Evolutionary conservation across 345 rosid genomes (phyloP).

Genomic region (Acer negundo): DNA sequence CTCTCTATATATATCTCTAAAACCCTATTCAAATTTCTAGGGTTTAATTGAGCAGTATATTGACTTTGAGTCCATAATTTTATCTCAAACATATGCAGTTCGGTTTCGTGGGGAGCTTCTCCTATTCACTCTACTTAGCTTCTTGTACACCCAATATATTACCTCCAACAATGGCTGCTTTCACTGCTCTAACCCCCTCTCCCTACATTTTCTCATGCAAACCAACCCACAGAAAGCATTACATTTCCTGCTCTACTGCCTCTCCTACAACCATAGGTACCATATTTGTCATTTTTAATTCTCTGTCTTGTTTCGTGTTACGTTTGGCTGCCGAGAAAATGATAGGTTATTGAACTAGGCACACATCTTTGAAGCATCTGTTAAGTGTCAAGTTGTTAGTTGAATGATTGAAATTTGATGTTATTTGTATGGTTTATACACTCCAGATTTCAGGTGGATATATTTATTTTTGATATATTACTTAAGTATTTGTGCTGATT

Average conservation of each 20-base stretch:
- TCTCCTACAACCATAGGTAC: slow-evolving; percentile 55
- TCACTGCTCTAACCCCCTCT: slow-evolving; percentile 51
- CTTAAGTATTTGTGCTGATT: neutral
- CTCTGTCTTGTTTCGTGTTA: neutral
- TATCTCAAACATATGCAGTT: slow-evolving; percentile 26
- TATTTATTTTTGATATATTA: neutral
- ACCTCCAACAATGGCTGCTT: slow-evolving; percentile 55
- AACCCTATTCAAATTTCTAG: slow-evolving; percentile 17
- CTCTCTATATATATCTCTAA: neutral
- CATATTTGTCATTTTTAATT: neutral
- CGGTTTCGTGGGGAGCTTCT: slow-evolving; percentile 32
- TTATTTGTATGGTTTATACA: neutral
- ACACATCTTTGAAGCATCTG: neutral
- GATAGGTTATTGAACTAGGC: neutral
- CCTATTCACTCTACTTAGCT: slow-evolving; percentile 33
- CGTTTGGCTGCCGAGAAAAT: slow-evolving; percentile 3
- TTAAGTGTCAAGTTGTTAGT: neutral
- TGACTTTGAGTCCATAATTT: neutral
- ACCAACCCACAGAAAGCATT: slow-evolving; percentile 27
- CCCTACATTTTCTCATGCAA: slow-evolving; percentile 46
- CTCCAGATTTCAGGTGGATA: neutral
- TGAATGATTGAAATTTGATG: neutral
- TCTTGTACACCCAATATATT: slow-evolving; percentile 23
- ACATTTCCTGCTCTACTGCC: slow-evolving; percentile 52
- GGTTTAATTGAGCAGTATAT: slow-evolving; percentile 18